Conservation (phyloP, 441 rosid species). For the Isatis lusitanica region DNA sequence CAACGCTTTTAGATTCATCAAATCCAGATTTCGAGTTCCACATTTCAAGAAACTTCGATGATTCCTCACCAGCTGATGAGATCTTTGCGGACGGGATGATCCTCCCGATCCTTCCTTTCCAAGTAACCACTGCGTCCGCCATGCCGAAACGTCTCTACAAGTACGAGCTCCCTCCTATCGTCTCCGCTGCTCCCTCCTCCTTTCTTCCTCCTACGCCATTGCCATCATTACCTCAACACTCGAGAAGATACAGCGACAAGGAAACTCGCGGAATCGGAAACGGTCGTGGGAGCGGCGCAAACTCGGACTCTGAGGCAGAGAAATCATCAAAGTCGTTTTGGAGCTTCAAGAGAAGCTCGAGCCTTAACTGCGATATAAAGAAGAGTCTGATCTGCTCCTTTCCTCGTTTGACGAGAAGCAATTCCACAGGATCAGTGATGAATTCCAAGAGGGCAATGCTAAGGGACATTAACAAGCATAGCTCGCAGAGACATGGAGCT, state of each 20-base stretch:
- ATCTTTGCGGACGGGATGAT: conserved; percentile 74
- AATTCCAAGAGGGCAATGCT: conserved; percentile 36
- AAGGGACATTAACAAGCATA: conserved; percentile 41
- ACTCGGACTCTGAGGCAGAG: conserved; percentile 42
- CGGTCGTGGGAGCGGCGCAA: conserved; percentile 16
- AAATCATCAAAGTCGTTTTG: conserved; percentile 57
- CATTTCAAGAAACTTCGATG: conserved; percentile 39
- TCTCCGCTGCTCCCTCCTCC: conserved; percentile 39
- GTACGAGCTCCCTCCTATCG: conserved; percentile 35
- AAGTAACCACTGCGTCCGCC: conserved; percentile 12
- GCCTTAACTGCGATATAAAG: conserved; percentile 57
- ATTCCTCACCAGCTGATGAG: conserved; percentile 71
- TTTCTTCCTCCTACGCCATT: conserved; percentile 39
- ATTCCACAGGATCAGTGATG: conserved; percentile 61
- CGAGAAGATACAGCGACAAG: conserved; percentile 31
- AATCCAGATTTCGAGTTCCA: conserved; percentile 71
- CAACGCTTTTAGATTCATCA: conserved; percentile 47
- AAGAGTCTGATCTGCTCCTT: conserved; percentile 58
- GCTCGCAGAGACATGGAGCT: conserved; percentile 37
- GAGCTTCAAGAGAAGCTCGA: conserved; percentile 75
- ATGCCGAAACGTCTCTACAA: conserved; percentile 35
- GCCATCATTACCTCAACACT: conserved; percentile 14
- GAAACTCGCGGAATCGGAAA: conserved; percentile 14
- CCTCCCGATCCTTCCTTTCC: conserved; percentile 53
- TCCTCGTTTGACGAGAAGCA: conserved; percentile 66